Evolutionary conservation across 2,329 filamentous ascomycete species (phyloP).

Genomic region (Fusarium sp.): DNA sequence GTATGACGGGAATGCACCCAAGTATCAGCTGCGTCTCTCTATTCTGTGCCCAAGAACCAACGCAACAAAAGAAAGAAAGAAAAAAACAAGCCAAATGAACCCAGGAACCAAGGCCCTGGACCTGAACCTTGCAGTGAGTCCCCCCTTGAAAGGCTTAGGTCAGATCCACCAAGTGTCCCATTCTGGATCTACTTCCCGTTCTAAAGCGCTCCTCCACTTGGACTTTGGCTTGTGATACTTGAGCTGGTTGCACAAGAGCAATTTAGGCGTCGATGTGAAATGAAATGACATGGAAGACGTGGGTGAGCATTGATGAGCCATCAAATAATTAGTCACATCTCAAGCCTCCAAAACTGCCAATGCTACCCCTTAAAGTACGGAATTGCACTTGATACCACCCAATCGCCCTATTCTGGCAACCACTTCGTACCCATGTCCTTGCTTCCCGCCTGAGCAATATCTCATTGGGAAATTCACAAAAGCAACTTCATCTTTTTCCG

Average conservation of each 20-base stretch:
- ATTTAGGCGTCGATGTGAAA: neutral
- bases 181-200: conserved; percentile 14
- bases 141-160: neutral
- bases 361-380: conserved; percentile 18
- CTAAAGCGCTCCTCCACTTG: neutral
- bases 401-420: conserved; percentile 20
- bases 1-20: neutral
- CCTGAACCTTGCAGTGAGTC: conserved; percentile 7
- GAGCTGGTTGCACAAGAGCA: conserved; percentile 3
- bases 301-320: neutral
- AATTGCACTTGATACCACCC: conserved; percentile 18
- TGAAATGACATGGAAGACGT: neutral
- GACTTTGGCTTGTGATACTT: conserved; percentile 2
- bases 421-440: conserved; percentile 39
- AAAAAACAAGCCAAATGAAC: neutral
- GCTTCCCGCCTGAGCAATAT: conserved; percentile 24
- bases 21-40: conserved; percentile 9
- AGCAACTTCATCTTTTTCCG: conserved; percentile 12
- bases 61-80: neutral
- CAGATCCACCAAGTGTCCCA: conserved; percentile 16
- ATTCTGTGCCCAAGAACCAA: conserved; percentile 1
- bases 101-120: conserved; percentile 17
- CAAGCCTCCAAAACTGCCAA: neutral
- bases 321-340: neutral
- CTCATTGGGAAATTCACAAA: conserved; percentile 14